Base-by-base conservation (phyloP, 2,329 filamentous ascomycete species). In the Coleophoma cylindrospora region DNA sequence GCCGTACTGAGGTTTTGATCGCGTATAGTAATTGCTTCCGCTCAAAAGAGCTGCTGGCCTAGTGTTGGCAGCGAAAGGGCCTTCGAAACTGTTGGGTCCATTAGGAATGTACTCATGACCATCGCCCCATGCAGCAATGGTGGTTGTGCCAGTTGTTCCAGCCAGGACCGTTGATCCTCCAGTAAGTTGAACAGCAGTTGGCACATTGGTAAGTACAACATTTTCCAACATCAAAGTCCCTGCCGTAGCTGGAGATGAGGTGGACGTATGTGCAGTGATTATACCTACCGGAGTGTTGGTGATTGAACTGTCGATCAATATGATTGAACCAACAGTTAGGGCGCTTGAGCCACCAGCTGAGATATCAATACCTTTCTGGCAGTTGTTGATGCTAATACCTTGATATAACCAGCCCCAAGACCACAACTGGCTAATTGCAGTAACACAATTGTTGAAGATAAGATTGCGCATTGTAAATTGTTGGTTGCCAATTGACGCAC, bases 181-280 rank as follows among this genome's bases (percentile, higher is more conserved):
- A 17, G 71, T 67, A 56, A 77, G 76, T 60, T 77, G 65, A 50
- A 96, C 79, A 22, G 87, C 88, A 15, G 78, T 75, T 3, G 76
- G 73, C 45, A 88, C 82, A 47, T 75, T 74, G 57, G 69, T 71
- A 69, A 96, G 89, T 69, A 95, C 87, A 37, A 94, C 87, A 58
- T 96, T 96, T 71, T 95, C 87, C 5, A 96, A 67, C 57, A 95
- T 77, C 43, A 96, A 77, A 10, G 87, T 89, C 54, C 87, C 89
- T 61, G 89, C 91, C 58, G 87, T 87, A 6, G 71, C 72, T 34
- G 72, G 67, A 22, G 69, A 71, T 48, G 77, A 71, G 14, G 82
- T 76, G 45, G 81, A 76, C 14, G 64, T 64, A 55, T 70, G 71
- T 2, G 71, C 69, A 3, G 77, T 79, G 3, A 70, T 53, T 40